These are phyloP conservation scores for Penicillium rolfsii DNA, from an alignment of 2,329 filamentous ascomycete genomes.

Conservation along the genomic window DNA sequence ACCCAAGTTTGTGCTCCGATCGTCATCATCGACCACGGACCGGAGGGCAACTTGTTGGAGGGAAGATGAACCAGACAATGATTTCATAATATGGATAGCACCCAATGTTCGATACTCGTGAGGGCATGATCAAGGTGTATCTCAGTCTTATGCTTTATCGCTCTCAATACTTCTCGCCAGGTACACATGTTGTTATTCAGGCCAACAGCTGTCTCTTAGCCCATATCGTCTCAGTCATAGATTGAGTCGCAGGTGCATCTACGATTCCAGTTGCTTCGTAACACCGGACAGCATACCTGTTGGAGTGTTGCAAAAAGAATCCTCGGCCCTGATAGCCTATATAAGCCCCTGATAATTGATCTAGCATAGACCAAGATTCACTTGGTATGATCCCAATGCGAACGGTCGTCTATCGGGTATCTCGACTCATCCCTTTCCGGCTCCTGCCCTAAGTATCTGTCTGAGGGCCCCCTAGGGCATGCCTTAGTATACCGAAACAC, in stretches of 20 bases:
- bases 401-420: too few relatives aligned
- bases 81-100: not conserved
- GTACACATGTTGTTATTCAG: conserved; percentile 9
- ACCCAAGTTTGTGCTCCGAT: not conserved
- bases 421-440: too few relatives aligned
- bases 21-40: not conserved
- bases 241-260: conserved; percentile 17
- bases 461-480: too few relatives aligned
- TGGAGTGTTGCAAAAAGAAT: too few relatives aligned
- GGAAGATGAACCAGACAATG: not conserved
- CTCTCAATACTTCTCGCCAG: conserved; percentile 24
- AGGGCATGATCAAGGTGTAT: conserved; percentile 16
- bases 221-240: conserved; percentile 22
- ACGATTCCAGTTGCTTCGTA: conserved; percentile 13
- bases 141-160: conserved; percentile 21
- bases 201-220: conserved; percentile 11
- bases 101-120: not conserved
- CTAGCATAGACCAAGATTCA: too few relatives aligned
- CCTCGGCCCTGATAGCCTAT: too few relatives aligned
- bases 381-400: too few relatives aligned
- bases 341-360: too few relatives aligned
- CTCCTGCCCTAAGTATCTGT: too few relatives aligned
- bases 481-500: too few relatives aligned
- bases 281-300: too few relatives aligned
- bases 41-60: not conserved